These are phyloP conservation scores for Opeltia flavorubescens DNA, from an alignment of 495 filamentous ascomycete species.

Conservation along the genomic window DNA sequence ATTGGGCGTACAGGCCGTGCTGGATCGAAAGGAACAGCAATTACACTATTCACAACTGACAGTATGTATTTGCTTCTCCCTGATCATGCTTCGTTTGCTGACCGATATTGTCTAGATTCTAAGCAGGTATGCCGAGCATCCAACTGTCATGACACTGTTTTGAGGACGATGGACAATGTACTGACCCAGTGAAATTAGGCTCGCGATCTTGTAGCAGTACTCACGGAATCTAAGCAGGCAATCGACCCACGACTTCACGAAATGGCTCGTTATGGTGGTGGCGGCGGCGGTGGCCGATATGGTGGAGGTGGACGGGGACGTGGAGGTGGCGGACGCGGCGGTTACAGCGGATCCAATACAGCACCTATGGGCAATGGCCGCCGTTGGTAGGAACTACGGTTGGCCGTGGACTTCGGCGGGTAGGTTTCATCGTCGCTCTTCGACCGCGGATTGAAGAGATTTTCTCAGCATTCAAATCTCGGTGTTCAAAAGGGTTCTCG, in stretches of 20 bases:
- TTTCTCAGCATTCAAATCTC: background rate
- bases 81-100: conserved; percentile 15
- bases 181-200: conserved; percentile 36
- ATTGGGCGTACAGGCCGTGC: conserved; percentile 92
- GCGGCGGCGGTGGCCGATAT: conserved; percentile 62
- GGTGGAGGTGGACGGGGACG: conserved; percentile 47
- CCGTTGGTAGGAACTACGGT: conserved; percentile 36
- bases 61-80: conserved; percentile 45
- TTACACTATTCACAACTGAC: conserved; percentile 95
- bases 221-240: conserved; percentile 95
- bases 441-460: background rate
- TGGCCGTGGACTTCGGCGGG: background rate
- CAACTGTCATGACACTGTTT: background rate
- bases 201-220: conserved; percentile 83
- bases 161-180: background rate
- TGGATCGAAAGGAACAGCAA: conserved; percentile 75
- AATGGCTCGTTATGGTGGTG: conserved; percentile 87
- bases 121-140: conserved; percentile 43
- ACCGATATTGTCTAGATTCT: conserved; percentile 46
- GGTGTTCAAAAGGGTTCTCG: background rate
- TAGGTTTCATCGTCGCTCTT: background rate
- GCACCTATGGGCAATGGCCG: conserved; percentile 48
- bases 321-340: conserved; percentile 50
- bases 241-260: conserved; percentile 90
- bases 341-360: conserved; percentile 48